Evolutionary conservation across 1,284 basidiomycete species (phyloP).

Genomic region (Heterobasidion parviporum): DNA sequence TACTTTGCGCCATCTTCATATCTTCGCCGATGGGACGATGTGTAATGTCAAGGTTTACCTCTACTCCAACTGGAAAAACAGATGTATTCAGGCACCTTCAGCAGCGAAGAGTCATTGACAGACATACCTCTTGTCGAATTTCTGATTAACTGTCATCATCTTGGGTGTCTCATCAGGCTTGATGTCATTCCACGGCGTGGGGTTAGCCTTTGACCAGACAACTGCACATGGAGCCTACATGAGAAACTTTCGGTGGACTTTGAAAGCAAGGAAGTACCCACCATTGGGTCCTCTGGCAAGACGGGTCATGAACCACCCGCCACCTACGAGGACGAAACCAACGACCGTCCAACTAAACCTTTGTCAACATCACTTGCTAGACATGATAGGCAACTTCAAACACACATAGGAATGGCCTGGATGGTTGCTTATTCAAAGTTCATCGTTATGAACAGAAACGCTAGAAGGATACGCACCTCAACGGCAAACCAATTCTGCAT

Average conservation of each 20-base stretch:
- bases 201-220: constrained; percentile 74
- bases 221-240: constrained; percentile 32
- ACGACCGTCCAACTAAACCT: constrained; percentile 60
- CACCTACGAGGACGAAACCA: constrained; percentile 55
- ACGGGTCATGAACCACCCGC: constrained; percentile 63
- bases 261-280: constrained; percentile 27
- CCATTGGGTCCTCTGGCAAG: constrained; percentile 64
- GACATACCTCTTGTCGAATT: constrained; percentile 61
- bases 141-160: constrained; percentile 58
- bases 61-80: background rate
- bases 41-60: background rate
- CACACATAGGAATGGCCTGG: constrained; percentile 76
- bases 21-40: too few species aligned
- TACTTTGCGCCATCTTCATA: too few species aligned
- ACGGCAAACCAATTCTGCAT: constrained; percentile 78
- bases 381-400: constrained; percentile 5
- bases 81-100: background rate
- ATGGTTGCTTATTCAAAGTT: background rate
- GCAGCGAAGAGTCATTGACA: background rate
- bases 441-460: background rate
- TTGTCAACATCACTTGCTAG: background rate
- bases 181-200: constrained; percentile 73
- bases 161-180: constrained; percentile 67
- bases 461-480: constrained; percentile 45
- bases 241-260: background rate